Conservation (phyloP, 2,329 filamentous ascomycete genomes). For the Fusarium napiforme region DNA sequence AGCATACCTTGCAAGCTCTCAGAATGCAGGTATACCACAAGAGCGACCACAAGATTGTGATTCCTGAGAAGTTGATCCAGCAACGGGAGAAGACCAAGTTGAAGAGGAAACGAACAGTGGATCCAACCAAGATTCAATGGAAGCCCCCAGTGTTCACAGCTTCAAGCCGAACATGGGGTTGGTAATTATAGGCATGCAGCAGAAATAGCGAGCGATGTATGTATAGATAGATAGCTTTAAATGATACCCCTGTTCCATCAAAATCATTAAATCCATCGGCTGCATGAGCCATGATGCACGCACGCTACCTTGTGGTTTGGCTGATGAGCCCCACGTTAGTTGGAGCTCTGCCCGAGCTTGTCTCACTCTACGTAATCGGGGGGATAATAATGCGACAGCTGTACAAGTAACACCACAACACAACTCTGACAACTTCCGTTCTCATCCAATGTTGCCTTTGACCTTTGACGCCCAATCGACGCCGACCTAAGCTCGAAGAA, state of each 20-base stretch:
- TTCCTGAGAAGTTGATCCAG: conserved; percentile 84
- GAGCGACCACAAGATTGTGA: conserved; percentile 94
- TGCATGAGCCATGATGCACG: background rate
- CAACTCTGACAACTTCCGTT: background rate
- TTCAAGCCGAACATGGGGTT: conserved; percentile 92
- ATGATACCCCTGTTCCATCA: conserved; percentile 35
- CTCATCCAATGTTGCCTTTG: background rate
- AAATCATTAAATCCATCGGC: background rate
- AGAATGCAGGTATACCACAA: conserved; percentile 97
- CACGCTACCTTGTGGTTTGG: background rate
- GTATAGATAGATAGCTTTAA: conserved; percentile 15
- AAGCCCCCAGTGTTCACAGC: conserved; percentile 96
- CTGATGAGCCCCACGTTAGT: conserved; percentile 14
- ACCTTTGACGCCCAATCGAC: background rate
- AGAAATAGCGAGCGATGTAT: conserved; percentile 5
- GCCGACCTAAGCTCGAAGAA: background rate
- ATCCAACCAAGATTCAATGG: conserved; percentile 85
- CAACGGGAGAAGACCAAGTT: conserved; percentile 82
- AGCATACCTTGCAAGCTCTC: conserved; percentile 91
- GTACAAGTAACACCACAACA: background rate
- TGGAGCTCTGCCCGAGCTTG: conserved; percentile 7
- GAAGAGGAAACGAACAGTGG: conserved; percentile 81
- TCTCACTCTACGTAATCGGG: conserved; percentile 33
- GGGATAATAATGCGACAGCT: conserved; percentile 27
- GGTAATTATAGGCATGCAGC: conserved; percentile 62